A percentile compares a stretch with the other conserved stretches of the same genome.
phyloP scores from a whole-genome alignment of 169 alveolate species.

The Babesia ovis region DNA sequence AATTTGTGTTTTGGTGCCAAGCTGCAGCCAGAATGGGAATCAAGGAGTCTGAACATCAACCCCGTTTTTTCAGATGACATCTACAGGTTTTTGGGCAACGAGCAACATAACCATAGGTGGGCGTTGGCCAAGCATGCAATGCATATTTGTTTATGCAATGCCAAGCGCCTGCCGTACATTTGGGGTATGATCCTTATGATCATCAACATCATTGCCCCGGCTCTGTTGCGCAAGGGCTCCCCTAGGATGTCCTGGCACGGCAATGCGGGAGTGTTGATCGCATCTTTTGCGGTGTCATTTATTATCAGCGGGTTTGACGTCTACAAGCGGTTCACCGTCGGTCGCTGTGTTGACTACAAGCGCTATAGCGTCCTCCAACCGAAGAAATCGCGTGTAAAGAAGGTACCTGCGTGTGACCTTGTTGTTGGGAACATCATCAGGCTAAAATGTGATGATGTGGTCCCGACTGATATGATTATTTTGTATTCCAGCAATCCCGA shows the following conservation, averaged over 20 bases:
- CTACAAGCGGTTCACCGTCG: slow-evolving; percentile 67
- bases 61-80: slow-evolving; percentile 73
- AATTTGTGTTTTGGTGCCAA: slow-evolving; percentile 75
- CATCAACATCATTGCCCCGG: slow-evolving; percentile 55
- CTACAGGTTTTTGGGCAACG: slow-evolving; percentile 69
- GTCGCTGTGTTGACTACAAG: slow-evolving; percentile 70
- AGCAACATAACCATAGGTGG: slow-evolving; percentile 57
- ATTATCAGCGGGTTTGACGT: slow-evolving; percentile 66
- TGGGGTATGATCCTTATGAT: slow-evolving; percentile 66
- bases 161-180: slow-evolving; percentile 59
- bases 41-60: slow-evolving; percentile 73
- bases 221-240: slow-evolving; percentile 50
- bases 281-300: slow-evolving; percentile 68
- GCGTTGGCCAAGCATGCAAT: slow-evolving; percentile 39
- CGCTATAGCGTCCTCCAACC: slow-evolving; percentile 69
- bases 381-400: slow-evolving; percentile 59
- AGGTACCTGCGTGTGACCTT: slow-evolving; percentile 67
- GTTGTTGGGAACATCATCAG: slow-evolving; percentile 78
- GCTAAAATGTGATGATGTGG: slow-evolving; percentile 74
- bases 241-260: slow-evolving; percentile 62
- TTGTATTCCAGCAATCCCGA: slow-evolving; percentile 73
- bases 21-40: slow-evolving; percentile 78
- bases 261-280: slow-evolving; percentile 49
- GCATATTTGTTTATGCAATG: slow-evolving; percentile 37
- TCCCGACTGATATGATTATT: slow-evolving; percentile 77